These are phyloP conservation scores for Poronia punctata DNA, from an alignment of 495 filamentous ascomycete species.

Conservation along the genomic window DNA sequence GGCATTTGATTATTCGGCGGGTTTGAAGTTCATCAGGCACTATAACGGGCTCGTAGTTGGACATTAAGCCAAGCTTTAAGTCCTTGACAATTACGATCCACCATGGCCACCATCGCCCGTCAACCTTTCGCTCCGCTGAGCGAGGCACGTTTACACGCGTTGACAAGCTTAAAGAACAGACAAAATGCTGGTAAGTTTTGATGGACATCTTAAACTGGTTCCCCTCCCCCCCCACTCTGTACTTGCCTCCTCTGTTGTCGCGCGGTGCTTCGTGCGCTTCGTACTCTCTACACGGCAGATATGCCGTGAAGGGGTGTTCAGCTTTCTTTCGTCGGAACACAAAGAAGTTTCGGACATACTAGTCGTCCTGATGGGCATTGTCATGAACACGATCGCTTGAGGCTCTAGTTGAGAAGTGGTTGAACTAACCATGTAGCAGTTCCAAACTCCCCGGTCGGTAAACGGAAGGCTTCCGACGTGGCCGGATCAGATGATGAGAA, in stretches of 20 bases:
- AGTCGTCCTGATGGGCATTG: too few relatives aligned
- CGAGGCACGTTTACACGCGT: slow-evolving; percentile 43
- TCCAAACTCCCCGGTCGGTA: slow-evolving; percentile 25
- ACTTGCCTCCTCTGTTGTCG: neutral
- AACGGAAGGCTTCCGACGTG: slow-evolving; percentile 41
- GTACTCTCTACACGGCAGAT: too few relatives aligned
- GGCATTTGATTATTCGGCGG: too few relatives aligned
- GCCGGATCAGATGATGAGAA: slow-evolving; percentile 66
- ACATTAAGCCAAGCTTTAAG: neutral
- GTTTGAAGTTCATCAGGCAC: slow-evolving; percentile 14
- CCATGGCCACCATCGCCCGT: slow-evolving; percentile 41
- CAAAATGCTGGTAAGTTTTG: slow-evolving; percentile 67
- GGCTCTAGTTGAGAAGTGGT: neutral
- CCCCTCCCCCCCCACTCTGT: slow-evolving; percentile 3
- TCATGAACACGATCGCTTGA: neutral
- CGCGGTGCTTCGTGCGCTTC: too few relatives aligned
- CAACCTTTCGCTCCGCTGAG: slow-evolving; percentile 54
- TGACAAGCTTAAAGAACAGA: slow-evolving; percentile 54
- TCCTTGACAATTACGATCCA: neutral
- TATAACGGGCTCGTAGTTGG: neutral
- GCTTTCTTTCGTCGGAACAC: too few relatives aligned
- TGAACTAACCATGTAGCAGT: slow-evolving; percentile 31
- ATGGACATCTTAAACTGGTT: too few relatives aligned
- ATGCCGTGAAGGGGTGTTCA: too few relatives aligned
- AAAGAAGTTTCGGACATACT: too few relatives aligned